Base-by-base conservation (phyloP, 2,329 filamentous ascomycete species). In the Fusarium penzigii region DNA sequence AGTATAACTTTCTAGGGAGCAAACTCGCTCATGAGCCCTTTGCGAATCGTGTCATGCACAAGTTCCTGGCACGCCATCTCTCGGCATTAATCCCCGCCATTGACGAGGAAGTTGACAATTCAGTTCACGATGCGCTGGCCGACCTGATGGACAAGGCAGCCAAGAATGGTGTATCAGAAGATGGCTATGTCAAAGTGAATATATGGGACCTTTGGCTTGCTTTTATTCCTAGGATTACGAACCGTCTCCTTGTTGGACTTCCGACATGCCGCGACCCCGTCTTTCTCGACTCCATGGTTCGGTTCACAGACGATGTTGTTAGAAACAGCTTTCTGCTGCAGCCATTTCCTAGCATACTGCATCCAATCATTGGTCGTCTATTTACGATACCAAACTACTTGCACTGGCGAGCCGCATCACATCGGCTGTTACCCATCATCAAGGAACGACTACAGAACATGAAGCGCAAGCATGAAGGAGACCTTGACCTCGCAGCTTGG, bases 281-380 rank as follows among this genome's bases (percentile, higher is more conserved):
- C 6, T 80, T 80, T 50, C 66, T 83, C 40, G 61, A 72, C n/a
- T 68, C 71, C 48, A 78, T 79, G 59, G 67, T 78, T 8, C 65
- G 66, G 25, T 84, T 83, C 53, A 78, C 80, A 32, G 73, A 78
- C 52, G 74, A 75, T 45, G 74, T 82, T 3, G 61, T 82, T 2
- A 61, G 76, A 42, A 75, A 76, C 51, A 70, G 70, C 51, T 68
- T 78, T 42, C 54, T 79, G 14, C 68, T 81, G n/a, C 70, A 69
- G 55, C 65, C 80, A 50, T 67, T 79, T 2, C 80, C 81, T 0
- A 68, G 68, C 8, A 66, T 77, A 2, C 61, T 84, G 3, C 77
- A 81, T 20, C 78, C 79, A 0, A 53, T 85, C 1, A 49, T 83
- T 5, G 77, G 78, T 10, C 72, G 68, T 3, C 58, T 82, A 1